phyloP scores from a whole-genome alignment of 352 stramenopile species.

The Phytophthora citrophthora region DNA sequence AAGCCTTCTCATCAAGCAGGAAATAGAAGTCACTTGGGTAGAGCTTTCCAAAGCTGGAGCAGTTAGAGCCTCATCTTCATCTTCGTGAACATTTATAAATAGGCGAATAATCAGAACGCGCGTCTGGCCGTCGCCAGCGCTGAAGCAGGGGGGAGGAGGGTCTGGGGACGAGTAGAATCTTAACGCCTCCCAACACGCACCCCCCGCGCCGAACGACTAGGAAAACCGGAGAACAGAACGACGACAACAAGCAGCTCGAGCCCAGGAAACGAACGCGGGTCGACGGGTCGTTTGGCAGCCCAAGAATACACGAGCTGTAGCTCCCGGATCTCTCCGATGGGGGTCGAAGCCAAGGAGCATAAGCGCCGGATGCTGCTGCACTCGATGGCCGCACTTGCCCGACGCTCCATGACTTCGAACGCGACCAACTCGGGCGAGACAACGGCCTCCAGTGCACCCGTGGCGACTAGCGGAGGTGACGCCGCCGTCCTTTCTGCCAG shows the following conservation, averaged over 20 bases:
- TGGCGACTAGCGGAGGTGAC: conserved; percentile 23
- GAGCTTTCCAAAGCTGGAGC: conserved; percentile 1
- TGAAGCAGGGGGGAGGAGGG: conserved; percentile 17
- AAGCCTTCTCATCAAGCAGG: not conserved
- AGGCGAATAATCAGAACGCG: conserved; percentile 34
- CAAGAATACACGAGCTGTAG: conserved; percentile 20
- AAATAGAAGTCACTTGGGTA: conserved; percentile 14
- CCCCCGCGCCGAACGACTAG: conserved; percentile 3
- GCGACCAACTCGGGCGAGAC: not conserved
- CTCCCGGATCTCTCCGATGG: conserved; percentile 32
- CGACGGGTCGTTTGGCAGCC: conserved; percentile 28
- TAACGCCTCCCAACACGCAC: conserved; percentile 30
- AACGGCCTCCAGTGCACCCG: conserved; percentile 4
- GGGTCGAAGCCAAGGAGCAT: conserved; percentile 43
- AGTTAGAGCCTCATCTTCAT: conserved; percentile 16
- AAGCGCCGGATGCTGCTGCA: conserved; percentile 42
- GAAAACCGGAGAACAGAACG: conserved; percentile 15
- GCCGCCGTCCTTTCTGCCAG: conserved; percentile 30
- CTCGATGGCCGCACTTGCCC: conserved; percentile 45
- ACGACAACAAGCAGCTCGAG: not conserved
- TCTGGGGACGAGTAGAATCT: conserved; percentile 34
- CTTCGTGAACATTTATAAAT: conserved; percentile 35
- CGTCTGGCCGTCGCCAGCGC: conserved; percentile 12
- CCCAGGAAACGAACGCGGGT: conserved; percentile 24
- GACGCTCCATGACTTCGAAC: conserved; percentile 23